phyloP scores from a whole-genome alignment of 345 rosid genomes.

The Brassica cretica region DNA sequence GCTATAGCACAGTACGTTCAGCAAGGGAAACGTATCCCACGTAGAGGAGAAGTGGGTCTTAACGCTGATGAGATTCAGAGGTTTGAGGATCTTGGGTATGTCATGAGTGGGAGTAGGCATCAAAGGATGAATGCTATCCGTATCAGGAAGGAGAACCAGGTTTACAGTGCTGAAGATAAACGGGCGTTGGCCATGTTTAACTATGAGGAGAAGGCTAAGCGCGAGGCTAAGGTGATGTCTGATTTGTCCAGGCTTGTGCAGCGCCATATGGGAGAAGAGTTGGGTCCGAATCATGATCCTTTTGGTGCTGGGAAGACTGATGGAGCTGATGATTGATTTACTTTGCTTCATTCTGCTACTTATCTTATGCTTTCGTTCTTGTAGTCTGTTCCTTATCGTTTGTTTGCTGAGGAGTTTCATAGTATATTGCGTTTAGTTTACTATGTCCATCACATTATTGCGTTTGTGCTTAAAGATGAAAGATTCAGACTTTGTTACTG shows the following conservation, averaged over 20 bases:
- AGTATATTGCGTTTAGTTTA: background rate
- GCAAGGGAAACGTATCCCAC: conserved; percentile 39
- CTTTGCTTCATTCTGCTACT: background rate
- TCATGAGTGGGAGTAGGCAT: conserved; percentile 99
- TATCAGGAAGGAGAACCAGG: conserved; percentile 99
- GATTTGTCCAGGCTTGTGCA: conserved; percentile 92
- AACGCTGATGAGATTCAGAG: conserved; percentile 93
- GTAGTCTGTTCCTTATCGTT: conserved; percentile 1
- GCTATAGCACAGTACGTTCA: conserved; percentile 98
- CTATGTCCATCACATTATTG: background rate
- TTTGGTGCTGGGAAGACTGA: conserved; percentile 72
- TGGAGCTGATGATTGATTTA: conserved; percentile 65
- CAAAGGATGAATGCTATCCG: conserved; percentile 99
- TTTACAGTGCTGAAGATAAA: conserved; percentile 98
- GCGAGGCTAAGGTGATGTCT: conserved; percentile 98
- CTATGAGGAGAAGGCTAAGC: conserved; percentile 96
- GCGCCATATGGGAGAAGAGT: conserved; percentile 92
- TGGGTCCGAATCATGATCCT: conserved; percentile 92
- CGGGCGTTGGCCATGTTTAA: conserved; percentile 96
- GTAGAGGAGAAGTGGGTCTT: conserved; percentile 99
- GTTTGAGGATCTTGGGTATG: conserved; percentile 91
- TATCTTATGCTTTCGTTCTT: conserved; percentile 24
- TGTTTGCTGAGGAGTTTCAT: background rate
- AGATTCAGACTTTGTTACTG: background rate
- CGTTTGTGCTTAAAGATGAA: conserved; percentile 22